These are phyloP conservation scores for Dipteronia dyeriana DNA, from an alignment of 345 rosid genomes.

Conservation along the genomic window DNA sequence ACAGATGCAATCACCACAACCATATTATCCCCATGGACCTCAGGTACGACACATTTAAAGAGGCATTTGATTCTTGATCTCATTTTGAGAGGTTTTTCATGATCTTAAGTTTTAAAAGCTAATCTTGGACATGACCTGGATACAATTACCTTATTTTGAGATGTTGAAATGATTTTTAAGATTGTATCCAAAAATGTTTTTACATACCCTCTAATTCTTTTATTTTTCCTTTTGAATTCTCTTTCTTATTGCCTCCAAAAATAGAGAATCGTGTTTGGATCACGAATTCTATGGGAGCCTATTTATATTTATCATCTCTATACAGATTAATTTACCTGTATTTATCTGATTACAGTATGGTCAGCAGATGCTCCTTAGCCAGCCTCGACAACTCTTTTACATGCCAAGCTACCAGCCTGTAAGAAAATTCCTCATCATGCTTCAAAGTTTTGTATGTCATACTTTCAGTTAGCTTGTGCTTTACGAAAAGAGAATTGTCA, in stretches of 20 bases:
- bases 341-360: conserved; percentile 51
- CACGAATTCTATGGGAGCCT: background rate
- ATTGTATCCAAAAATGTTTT: background rate
- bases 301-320: background rate
- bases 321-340: conserved; percentile 20
- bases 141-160: background rate
- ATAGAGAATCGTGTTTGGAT: background rate
- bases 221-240: no score
- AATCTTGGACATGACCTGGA: background rate
- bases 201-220: background rate
- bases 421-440: conserved; percentile 25
- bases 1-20: conserved; percentile 55
- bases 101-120: background rate
- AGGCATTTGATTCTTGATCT: background rate
- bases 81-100: background rate
- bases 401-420: conserved; percentile 73
- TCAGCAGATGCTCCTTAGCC: conserved; percentile 65
- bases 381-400: conserved; percentile 63
- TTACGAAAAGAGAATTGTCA: background rate
- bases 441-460: background rate
- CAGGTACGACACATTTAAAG: conserved; percentile 46
- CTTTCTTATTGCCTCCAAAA: background rate
- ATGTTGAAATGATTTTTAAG: background rate
- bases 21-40: conserved; percentile 74
- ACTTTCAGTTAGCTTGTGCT: background rate